Conservation (phyloP, 2,329 filamentous ascomycete species). For the Xylaria arbuscula region DNA sequence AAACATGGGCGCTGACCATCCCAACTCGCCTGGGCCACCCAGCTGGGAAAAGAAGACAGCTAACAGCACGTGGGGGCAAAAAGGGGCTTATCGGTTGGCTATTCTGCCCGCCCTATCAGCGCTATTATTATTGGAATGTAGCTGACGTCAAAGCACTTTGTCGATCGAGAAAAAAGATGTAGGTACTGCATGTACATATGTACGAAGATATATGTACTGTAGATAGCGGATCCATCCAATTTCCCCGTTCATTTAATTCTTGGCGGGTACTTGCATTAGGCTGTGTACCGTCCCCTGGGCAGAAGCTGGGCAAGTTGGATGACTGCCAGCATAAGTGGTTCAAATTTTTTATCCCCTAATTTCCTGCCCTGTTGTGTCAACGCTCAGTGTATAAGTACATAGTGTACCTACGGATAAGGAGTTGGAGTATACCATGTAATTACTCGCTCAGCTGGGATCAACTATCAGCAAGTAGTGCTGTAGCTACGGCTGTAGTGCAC, state of each 20-base stretch:
- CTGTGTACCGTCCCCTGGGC: background rate
- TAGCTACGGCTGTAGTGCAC: background rate
- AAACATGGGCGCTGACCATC: conserved; percentile 22
- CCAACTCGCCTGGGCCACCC: background rate
- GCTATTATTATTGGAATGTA: background rate
- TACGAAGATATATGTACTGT: background rate
- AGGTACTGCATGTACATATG: too few relatives aligned
- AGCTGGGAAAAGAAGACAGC: background rate
- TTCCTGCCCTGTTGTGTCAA: conserved; percentile 8
- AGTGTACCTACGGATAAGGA: too few relatives aligned
- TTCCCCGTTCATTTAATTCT: conserved; percentile 40
- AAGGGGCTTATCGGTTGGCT: conserved; percentile 37
- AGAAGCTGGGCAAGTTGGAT: conserved; percentile 14
- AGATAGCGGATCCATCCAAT: conserved; percentile 34
- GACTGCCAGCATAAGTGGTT: conserved; percentile 26
- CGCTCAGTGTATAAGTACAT: conserved; percentile 22
- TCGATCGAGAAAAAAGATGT: conserved; percentile 13
- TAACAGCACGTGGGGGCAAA: conserved; percentile 36
- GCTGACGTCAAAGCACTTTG: conserved; percentile 28
- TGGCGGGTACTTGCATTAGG: conserved; percentile 27
- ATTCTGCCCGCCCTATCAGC: conserved; percentile 22
- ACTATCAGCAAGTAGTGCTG: background rate
- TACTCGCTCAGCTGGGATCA: conserved; percentile 20
- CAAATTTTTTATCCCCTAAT: conserved; percentile 27
- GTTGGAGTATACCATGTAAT: too few relatives aligned